phyloP scores from a whole-genome alignment of 345 rosid species.

The Cardamine chenopodiifolia region DNA sequence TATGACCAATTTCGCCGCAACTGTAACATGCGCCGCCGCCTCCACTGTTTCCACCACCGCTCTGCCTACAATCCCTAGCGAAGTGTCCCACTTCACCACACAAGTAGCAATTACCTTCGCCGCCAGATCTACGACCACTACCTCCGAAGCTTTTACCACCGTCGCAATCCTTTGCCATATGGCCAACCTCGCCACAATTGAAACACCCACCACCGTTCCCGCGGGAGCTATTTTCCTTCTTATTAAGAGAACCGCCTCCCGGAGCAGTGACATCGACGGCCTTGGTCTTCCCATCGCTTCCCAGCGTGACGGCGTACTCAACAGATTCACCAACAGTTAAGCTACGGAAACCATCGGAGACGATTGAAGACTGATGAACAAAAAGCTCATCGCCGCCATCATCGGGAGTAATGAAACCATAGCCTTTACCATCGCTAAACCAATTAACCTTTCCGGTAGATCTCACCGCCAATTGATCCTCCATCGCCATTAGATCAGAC shows the following conservation, averaged over 20 bases:
- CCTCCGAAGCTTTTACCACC: conserved; percentile 29
- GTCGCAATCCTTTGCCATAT: conserved; percentile 50
- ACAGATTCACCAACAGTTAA: conserved; percentile 58
- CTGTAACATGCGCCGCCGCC: conserved; percentile 43
- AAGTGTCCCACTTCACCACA: conserved; percentile 57
- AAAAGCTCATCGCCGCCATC: conserved; percentile 73
- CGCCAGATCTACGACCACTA: conserved; percentile 45
- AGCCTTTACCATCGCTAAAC: conserved; percentile 68
- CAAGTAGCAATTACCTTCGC: conserved; percentile 46
- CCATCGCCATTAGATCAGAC: conserved; percentile 40
- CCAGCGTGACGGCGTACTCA: conserved; percentile 48
- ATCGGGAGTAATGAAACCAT: conserved; percentile 74
- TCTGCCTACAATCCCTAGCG: conserved; percentile 56
- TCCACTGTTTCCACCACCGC: conserved; percentile 36
- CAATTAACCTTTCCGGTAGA: conserved; percentile 62
- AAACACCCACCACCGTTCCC: conserved; percentile 45
- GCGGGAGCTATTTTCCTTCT: conserved; percentile 41
- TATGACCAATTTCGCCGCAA: conserved; percentile 46
- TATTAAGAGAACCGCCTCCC: conserved; percentile 47
- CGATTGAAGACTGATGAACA: conserved; percentile 70
- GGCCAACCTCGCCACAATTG: conserved; percentile 46
- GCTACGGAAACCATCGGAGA: conserved; percentile 66
- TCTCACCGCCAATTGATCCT: conserved; percentile 47
- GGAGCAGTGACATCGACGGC: conserved; percentile 59
- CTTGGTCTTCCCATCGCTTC: conserved; percentile 47